These are phyloP conservation scores for Priceomyces melissophilus DNA, from an alignment of 805 yeast species.

Conservation along the genomic window DNA sequence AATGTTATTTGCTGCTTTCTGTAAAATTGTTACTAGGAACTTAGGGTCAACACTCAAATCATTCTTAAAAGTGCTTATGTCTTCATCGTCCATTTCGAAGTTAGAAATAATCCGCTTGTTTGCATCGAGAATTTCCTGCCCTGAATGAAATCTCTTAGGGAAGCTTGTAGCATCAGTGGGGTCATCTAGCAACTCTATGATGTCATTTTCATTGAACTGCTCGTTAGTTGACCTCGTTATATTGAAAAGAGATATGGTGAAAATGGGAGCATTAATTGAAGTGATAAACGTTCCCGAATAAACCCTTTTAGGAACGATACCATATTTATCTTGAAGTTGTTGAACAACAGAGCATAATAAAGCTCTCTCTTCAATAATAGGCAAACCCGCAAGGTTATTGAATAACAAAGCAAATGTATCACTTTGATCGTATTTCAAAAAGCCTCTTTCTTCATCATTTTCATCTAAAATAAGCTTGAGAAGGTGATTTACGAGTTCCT, in stretches of 20 bases:
- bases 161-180: slow-evolving; percentile 25
- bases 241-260: slow-evolving; percentile 34
- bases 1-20: slow-evolving; percentile 24
- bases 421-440: slow-evolving; percentile 21
- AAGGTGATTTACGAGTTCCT: slow-evolving; percentile 23
- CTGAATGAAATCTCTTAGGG: slow-evolving; percentile 16
- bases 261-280: slow-evolving; percentile 35
- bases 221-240: slow-evolving; percentile 23
- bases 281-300: slow-evolving; percentile 32
- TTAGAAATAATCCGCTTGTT: slow-evolving; percentile 20
- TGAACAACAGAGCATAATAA: slow-evolving; percentile 20
- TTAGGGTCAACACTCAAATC: slow-evolving; percentile 18
- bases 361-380: slow-evolving; percentile 29
- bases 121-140: slow-evolving; percentile 13
- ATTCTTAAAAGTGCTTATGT: slow-evolving; percentile 2
- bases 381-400: slow-evolving; percentile 37
- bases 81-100: slow-evolving; percentile 20
- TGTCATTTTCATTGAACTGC: slow-evolving; percentile 14
- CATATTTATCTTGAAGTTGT: slow-evolving; percentile 20
- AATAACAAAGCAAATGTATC: slow-evolving; percentile 28
- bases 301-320: slow-evolving; percentile 25
- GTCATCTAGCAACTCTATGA: slow-evolving; percentile 28
- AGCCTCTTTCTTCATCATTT: slow-evolving; percentile 25
- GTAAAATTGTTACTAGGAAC: slow-evolving; percentile 14
- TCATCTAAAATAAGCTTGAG: slow-evolving; percentile 23